Evolutionary conservation across 2,329 filamentous ascomycete genomes (phyloP), one percentile per base, ranked within the genome.

Genomic region (Helminthosporium solani): DNA sequence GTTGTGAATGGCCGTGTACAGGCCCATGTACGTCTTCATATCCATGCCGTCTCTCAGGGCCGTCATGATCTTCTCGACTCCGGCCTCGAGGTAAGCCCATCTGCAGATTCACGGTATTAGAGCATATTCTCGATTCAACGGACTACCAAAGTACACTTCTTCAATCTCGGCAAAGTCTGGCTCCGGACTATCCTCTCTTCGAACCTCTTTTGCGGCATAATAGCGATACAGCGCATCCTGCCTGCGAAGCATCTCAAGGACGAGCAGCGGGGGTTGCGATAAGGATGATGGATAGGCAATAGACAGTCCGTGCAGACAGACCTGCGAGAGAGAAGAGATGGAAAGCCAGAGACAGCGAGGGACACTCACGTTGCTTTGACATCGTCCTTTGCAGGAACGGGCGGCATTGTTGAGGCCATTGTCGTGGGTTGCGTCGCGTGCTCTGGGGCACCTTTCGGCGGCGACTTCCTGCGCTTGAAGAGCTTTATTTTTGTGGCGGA

Each of bases 1-100:
- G 76, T 99, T 96, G 75, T 99, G 94, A 40, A 99, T 94, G 50
- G 91, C 90, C 42, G 92, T 96, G 74, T 97, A 97, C 50, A 96
- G 84, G 46, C 88, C 90, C 92, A 97, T 96, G 74, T 97, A 97
- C 78, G 89, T 92, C 61, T 87, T 83, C 85, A 97, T 90, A 65
- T 96, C 91, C 73, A 99, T 88, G 50, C 94, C 94, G 56, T 90
- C 87, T 63, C 92, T 88, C 21, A 97, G 79, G 65, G 95, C 88
- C 59, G 84, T 83, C 92, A 99, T 97, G 66, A 99, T 95, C 68
- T 86, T 88, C 56, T 90, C 84, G 58, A 99, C 90, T 54, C 92
- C 91, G 51, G 80, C 79, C 71, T 96, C 86, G 42, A 99, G 79
- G 71, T 95, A 97, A 47, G 79, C 78, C 94, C 94, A 99, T 75